Base-by-base conservation (phyloP, 2,329 filamentous ascomycete species). In the Ascosphaera pollenicola region DNA sequence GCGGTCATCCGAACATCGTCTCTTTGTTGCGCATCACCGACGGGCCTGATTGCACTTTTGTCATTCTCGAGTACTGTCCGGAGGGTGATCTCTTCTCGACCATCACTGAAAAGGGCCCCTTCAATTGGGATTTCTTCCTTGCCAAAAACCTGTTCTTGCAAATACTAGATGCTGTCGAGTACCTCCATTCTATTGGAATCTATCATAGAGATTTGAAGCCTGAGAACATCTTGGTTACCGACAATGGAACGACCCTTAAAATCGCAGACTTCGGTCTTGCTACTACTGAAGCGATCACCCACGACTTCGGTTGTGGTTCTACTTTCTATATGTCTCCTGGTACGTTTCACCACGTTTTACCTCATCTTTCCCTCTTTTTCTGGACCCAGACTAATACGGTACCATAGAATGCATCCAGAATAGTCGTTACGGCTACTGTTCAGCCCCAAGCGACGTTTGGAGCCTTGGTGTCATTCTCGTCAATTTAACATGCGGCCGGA, bases 281-380 rank as follows among this genome's bases (percentile, higher is more conserved):
- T 43, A 95, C 84, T 17, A 75, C 74, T 42, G 81, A 87, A 47
- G 69, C 74, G 47, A 68, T 77, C 48, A 93, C 87, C 46, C 79
- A 84, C 49, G 89, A 98, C 58, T 94, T 93, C 60, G 89, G 89
- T 52, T 98, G 89, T 57, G 89, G 89, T 46, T 95, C 89, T 24
- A 95, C 87, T 11, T 95, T 95, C 54, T 98, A 98, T 64, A 98
- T 95, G 89, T 93, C 84, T 54, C 89, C 89, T 72, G 87, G 87
- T 94, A 78, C 58, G 72, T 64, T 46, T 47, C 43, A 24, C 21
- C 43, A 42, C 38, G 44, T 40, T 36, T 42, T 17, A 19, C 21
- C 26, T 38, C 41, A 38, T 21, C 17, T 16, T 26, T 32, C 30
- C 13, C 43, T 41, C 39, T 45, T 40, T 34, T 42, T 24, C 19